Percentiles rank a stretch among this genome's conserved stretches.
Conservation (phyloP, 805 yeast genomes). For the Huiozyma sinensis region DNA sequence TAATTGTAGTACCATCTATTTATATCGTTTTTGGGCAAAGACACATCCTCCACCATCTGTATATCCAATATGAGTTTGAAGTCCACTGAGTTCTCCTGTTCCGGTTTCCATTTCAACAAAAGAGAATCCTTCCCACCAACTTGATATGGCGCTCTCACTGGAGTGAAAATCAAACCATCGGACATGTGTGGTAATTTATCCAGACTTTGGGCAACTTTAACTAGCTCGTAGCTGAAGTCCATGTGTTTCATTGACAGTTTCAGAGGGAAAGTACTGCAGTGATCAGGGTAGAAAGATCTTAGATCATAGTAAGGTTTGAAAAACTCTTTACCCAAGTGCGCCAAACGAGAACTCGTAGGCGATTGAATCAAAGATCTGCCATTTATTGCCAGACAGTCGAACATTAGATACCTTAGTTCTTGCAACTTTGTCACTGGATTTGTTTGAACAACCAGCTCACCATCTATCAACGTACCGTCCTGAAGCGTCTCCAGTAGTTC, state of each 20-base stretch:
- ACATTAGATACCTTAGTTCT: constrained; percentile 72
- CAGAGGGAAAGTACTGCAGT: constrained; percentile 70
- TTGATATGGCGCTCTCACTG: constrained; percentile 76
- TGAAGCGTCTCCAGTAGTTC: constrained; percentile 43
- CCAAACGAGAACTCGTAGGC: constrained; percentile 70
- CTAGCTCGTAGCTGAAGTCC: constrained; percentile 72
- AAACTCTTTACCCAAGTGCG: constrained; percentile 72
- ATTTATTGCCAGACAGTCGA: constrained; percentile 83
- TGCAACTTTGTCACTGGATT: constrained; percentile 43
- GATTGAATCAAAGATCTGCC: constrained; percentile 60
- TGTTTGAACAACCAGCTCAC: constrained; percentile 75
- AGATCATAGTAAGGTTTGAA: constrained; percentile 72
- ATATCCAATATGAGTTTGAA: constrained; percentile 50
- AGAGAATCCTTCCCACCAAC: constrained; percentile 77
- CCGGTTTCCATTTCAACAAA: constrained; percentile 92
- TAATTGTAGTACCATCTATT: constrained; percentile 68
- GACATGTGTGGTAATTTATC: constrained; percentile 73
- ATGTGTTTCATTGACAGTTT: constrained; percentile 78
- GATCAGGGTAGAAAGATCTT: constrained; percentile 59
- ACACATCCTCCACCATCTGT: constrained; percentile 25
- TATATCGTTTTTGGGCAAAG: constrained; percentile 43
- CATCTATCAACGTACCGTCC: constrained; percentile 85
- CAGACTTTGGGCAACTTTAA: constrained; percentile 61
- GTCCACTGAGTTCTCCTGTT: constrained; percentile 89
- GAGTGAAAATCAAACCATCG: constrained; percentile 91